Conservation (phyloP, 169 alveolate species). For the Theileria sp. region DNA sequence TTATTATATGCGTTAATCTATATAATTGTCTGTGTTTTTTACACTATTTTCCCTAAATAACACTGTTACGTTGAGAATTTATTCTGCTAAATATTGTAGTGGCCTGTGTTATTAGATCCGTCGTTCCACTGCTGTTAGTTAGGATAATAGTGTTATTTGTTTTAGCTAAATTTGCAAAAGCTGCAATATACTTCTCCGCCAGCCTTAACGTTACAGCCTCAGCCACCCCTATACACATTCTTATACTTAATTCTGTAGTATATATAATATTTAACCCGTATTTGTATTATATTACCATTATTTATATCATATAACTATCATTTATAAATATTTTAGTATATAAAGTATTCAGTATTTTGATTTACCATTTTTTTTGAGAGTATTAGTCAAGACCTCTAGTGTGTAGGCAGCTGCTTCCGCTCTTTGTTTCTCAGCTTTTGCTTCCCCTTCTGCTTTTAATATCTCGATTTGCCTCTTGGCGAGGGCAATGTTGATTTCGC, state of each 20-base stretch:
- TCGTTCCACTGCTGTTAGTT: constrained; percentile 76
- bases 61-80: constrained; percentile 25
- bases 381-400: constrained; percentile 68
- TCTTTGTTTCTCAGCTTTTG: constrained; percentile 78
- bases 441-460: constrained; percentile 89
- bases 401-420: constrained; percentile 85
- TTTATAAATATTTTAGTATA: too few relatives aligned
- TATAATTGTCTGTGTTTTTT: neutral
- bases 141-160: constrained; percentile 78
- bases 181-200: constrained; percentile 84
- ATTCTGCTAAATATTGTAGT: constrained; percentile 67
- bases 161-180: constrained; percentile 80
- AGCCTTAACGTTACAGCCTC: constrained; percentile 76
- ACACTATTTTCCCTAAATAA: neutral
- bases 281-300: constrained; percentile 12
- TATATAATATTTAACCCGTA: neutral
- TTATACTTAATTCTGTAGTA: neutral
- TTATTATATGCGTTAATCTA: neutral
- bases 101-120: constrained; percentile 75
- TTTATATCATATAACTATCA: neutral
- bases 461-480: constrained; percentile 84
- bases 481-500: constrained; percentile 90
- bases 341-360: neutral
- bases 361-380: constrained; percentile 71
- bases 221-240: constrained; percentile 42